phyloP scores from a whole-genome alignment of 2,329 filamentous ascomycete species.

The Neopestalotiopsis rosae region DNA sequence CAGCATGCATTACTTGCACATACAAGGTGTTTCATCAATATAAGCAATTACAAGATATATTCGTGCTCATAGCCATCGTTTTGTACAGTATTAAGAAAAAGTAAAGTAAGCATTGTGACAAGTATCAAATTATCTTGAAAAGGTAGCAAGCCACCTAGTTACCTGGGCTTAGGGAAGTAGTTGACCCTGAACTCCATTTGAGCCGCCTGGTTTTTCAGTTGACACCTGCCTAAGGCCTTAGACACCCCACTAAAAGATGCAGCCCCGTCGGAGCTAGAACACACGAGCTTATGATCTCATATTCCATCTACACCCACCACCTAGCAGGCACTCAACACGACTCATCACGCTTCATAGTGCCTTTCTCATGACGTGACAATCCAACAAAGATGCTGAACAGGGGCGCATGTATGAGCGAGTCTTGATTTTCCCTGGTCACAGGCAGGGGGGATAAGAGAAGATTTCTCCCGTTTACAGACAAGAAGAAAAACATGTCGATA shows the following conservation, averaged over 20 bases:
- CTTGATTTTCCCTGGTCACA: neutral
- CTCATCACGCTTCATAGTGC: neutral
- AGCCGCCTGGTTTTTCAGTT: neutral
- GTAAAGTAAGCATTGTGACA: too few relatives aligned
- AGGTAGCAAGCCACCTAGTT: neutral
- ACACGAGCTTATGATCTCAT: neutral
- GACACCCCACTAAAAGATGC: neutral
- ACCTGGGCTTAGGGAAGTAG: neutral
- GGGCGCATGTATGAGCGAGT: neutral
- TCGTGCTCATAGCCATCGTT: too few relatives aligned
- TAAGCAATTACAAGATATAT: too few relatives aligned
- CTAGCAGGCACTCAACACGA: neutral
- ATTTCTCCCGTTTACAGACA: neutral
- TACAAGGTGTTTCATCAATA: too few relatives aligned
- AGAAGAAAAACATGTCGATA: constrained; percentile 76
- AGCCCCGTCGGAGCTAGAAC: neutral
- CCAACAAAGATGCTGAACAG: neutral
- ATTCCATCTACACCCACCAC: neutral
- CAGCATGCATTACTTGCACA: too few relatives aligned
- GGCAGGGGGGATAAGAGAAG: neutral
- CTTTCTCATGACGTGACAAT: neutral
- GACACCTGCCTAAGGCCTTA: neutral
- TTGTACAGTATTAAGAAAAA: too few relatives aligned
- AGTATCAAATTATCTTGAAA: too few relatives aligned
- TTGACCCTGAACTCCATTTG: neutral